Percentiles rank a stretch among this genome's conserved stretches.
Conservation (phyloP, 148 eudicot genomes). For the Rheum nobile region DNA sequence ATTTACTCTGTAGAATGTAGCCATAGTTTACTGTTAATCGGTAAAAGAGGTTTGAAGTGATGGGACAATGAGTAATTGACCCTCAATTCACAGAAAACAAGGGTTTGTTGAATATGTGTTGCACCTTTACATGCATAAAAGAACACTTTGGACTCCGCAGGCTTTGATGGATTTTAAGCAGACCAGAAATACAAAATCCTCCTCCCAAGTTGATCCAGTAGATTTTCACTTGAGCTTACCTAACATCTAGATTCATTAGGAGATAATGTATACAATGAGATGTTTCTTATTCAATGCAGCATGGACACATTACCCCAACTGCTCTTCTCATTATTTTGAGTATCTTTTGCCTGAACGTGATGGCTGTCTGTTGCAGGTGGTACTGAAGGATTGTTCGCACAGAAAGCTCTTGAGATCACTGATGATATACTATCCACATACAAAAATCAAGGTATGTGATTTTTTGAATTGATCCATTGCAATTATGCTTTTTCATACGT, state of each 20-base stretch:
- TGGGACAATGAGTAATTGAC: not conserved
- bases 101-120: not conserved
- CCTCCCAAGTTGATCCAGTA: not conserved
- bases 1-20: too few relatives aligned
- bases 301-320: not conserved
- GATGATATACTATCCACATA: constrained; percentile 79
- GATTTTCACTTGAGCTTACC: not conserved
- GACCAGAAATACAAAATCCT: not conserved
- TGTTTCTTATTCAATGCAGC: not conserved
- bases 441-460: constrained; percentile 72
- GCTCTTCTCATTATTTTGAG: not conserved
- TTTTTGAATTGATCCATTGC: constrained; percentile 16
- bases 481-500: not conserved
- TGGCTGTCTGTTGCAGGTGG: constrained; percentile 51
- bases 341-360: not conserved
- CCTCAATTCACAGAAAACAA: too few relatives aligned
- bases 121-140: too few relatives aligned
- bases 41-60: too few relatives aligned
- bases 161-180: not conserved
- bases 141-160: not conserved
- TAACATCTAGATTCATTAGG: not conserved
- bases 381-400: constrained; percentile 91
- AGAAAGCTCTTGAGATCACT: constrained; percentile 73
- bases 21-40: too few relatives aligned
- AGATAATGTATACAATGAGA: not conserved